Evolutionary conservation across 352 stramenopile species (phyloP), one percentile per base, ranked within the genome.

Genomic region (Plasmopara muralis): DNA sequence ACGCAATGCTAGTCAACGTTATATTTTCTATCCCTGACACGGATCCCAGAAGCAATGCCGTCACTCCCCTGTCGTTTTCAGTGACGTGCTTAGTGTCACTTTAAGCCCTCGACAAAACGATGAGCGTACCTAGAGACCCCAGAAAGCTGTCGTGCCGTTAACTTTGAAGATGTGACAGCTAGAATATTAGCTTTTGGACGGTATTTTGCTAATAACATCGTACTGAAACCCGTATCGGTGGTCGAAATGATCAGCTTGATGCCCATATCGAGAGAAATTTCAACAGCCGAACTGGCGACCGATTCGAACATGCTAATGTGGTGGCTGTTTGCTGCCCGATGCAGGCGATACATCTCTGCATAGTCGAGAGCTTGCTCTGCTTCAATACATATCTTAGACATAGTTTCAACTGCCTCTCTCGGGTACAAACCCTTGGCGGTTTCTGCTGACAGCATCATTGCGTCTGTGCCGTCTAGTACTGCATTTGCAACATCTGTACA

Each of bases 401-500:
- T 98, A 0, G 97, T 99, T 54, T 75, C 67, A 9, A 99, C 95
- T 20, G 97, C 89, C 48, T 97, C 82, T 9, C 83, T 70, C 13
- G 97, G 96, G 67, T 99, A 98, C 60, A 98, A 85, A 38, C 97
- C 97, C 53, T 98, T 98, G 28, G 97, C 97, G 2, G 97, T 99
- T 81, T 99, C 97, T 29, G 95, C 97, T 16, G 93, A 99, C 20
- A 99, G 64, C 97, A 99, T 99, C 55, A 99, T 90, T n/a, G 83
- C 90, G 72, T 99, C 97, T 10, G 96, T 98, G 45, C 97, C 96
- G 62, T 99, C 97, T 8, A 99, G 68, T 33, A 99, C 96, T 31
- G 97, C 96, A 63, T 99, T 99, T 30, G 97, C 96, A 13, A 99
- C 97, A 69, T 99, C 97, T 6, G 96, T 98, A 65, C 94, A 98